phyloP scores from a whole-genome alignment of 2,329 filamentous ascomycete species.

The Ciborinia camelliae region DNA sequence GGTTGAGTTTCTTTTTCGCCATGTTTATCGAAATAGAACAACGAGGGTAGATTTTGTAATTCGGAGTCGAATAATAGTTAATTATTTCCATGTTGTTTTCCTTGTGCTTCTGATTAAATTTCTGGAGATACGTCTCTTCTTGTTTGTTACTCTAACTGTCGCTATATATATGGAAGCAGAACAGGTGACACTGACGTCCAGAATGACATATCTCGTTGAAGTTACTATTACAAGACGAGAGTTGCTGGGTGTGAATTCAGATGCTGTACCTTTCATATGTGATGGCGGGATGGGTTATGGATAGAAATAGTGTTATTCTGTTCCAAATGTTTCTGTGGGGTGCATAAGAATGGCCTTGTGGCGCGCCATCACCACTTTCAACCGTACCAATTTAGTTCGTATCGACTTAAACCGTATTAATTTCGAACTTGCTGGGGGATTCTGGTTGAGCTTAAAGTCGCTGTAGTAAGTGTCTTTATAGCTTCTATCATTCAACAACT shows the following conservation, averaged over 20 bases:
- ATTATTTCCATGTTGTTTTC: neutral
- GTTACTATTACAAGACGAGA: neutral
- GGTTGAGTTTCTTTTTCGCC: neutral
- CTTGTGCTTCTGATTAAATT: neutral
- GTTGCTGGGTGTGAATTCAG: neutral
- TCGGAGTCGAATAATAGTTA: neutral
- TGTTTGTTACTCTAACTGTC: neutral
- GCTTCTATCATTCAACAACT: neutral
- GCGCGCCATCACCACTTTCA: neutral
- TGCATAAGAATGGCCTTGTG: too few relatives aligned
- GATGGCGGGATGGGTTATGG: too few relatives aligned
- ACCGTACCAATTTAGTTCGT: neutral
- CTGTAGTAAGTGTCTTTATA: neutral
- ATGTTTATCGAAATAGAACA: neutral
- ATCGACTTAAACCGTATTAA: neutral
- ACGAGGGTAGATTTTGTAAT: neutral
- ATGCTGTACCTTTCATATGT: neutral
- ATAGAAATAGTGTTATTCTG: neutral
- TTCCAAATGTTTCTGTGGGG: too few relatives aligned
- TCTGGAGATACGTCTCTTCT: neutral
- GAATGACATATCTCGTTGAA: neutral
- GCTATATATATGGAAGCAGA: neutral
- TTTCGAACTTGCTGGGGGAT: too few relatives aligned
- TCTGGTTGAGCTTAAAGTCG: too few relatives aligned
- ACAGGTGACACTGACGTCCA: neutral